Base-by-base conservation (phyloP, 495 filamentous ascomycete genomes). In the Daldinia childiae region DNA sequence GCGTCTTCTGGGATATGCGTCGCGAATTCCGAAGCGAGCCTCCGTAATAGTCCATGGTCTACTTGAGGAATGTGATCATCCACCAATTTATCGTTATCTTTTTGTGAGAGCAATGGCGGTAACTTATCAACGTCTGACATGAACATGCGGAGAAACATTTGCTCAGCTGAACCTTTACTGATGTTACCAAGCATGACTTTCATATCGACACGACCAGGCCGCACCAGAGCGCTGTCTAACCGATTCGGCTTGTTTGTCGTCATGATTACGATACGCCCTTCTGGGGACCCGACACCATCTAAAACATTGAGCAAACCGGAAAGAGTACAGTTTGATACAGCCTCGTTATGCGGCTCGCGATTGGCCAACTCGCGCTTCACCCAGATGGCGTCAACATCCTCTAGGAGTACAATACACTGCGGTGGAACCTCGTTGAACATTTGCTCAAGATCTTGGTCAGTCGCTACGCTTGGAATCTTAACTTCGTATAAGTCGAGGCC, bases 211-310 rank as follows among this genome's bases (percentile, higher is more conserved):
- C 91, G 86, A 0, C 91, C 91, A 15, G 89, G 89, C 0, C 91
- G 86, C 11, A 91, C 82, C 2, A 93, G 81, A 1, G 91, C 90
- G 45, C 84, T 81, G 68, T 93, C 90, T 0, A 93, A 84, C 52
- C 87, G 85, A 6, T 91, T 87, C 5, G 86, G 83, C 58, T 88
- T 85, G 68, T 93, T 93, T 38, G 91, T 90, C 1, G 91, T 93
- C 89, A 93, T 91, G 41, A 93, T 85, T 4, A 93, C 84, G 56
- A 93, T 90, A 4, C 90, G 86, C 21, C 91, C 91, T 74, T 93
- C 90, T 38, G 85, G 86, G 0, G 88, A 88, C 3, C 89, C 88
- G 7, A 92, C 88, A 15, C 91, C 90, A 73, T 93, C 91, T 38
- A 93, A 84, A 9, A 90, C 90, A 62, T 92, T 93, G 4, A 93